Conservation (phyloP, 768 basidiomycete genomes). For the Rhizopogon salebrosus region DNA sequence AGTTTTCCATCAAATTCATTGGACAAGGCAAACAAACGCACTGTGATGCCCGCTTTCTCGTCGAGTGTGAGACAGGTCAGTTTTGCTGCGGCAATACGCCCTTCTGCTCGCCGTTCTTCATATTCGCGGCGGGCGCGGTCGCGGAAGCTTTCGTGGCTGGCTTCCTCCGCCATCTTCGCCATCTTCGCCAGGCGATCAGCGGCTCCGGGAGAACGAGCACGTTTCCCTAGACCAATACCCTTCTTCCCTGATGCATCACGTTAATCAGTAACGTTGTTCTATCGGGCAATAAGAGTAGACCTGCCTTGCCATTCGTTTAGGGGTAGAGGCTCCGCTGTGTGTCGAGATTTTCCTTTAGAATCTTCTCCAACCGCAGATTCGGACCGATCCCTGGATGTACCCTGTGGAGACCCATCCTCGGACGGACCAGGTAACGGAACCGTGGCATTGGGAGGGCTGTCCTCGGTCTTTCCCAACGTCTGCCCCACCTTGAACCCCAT, state of each 20-base stretch:
- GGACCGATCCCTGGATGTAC: background rate
- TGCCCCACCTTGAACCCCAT: constrained; percentile 91
- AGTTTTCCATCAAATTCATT: background rate
- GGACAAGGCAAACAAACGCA: constrained; percentile 7
- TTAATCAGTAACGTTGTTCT: background rate
- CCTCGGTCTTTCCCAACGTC: constrained; percentile 50
- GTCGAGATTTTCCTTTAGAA: constrained; percentile 20
- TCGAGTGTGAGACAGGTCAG: constrained; percentile 73
- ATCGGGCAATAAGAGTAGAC: constrained; percentile 15
- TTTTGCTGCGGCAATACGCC: constrained; percentile 64
- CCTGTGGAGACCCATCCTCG: background rate
- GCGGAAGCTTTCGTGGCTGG: constrained; percentile 55
- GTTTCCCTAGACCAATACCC: constrained; percentile 71
- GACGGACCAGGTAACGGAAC: background rate
- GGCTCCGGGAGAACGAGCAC: constrained; percentile 58
- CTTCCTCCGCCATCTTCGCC: constrained; percentile 54
- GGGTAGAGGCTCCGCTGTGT: constrained; percentile 65
- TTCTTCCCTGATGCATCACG: constrained; percentile 52
- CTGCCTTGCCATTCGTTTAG: constrained; percentile 80
- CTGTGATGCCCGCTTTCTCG: constrained; percentile 62
- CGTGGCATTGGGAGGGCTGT: constrained; percentile 7
- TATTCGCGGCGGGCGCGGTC: constrained; percentile 70
- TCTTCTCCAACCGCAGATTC: constrained; percentile 1
- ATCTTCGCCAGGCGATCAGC: constrained; percentile 68
- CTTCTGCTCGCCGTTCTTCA: constrained; percentile 70